A percentile compares a stretch with the other conserved stretches of the same genome.
Conservation (phyloP, 352 stramenopile species). For the Thalassiosira sp. region DNA sequence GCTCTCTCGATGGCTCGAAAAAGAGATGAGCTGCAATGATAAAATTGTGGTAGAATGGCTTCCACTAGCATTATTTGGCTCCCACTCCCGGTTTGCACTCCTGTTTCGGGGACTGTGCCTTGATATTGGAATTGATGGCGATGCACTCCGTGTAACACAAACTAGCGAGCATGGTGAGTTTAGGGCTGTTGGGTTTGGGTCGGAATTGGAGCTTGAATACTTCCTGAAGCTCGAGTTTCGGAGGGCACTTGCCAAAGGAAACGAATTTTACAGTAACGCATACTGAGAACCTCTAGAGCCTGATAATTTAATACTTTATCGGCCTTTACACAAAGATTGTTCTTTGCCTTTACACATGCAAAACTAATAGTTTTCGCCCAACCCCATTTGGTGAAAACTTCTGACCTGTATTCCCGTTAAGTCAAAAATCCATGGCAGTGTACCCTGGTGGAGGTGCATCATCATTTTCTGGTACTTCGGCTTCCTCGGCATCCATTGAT, state of each 20-base stretch:
- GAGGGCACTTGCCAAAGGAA: conserved; percentile 18
- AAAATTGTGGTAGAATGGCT: conserved; percentile 62
- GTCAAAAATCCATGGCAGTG: background rate
- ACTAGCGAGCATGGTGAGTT: conserved; percentile 46
- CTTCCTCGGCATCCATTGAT: background rate
- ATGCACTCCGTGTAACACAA: conserved; percentile 62
- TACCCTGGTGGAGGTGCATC: background rate
- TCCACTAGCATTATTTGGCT: conserved; percentile 66
- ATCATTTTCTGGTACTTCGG: background rate
- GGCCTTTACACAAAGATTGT: too few relatives aligned
- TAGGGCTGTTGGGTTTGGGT: conserved; percentile 68
- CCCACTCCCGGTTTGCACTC: conserved; percentile 68
- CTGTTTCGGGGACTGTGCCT: conserved; percentile 50
- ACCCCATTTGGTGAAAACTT: too few relatives aligned
- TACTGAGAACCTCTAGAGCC: too few relatives aligned
- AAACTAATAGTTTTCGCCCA: too few relatives aligned
- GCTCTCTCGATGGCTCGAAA: conserved; percentile 40
- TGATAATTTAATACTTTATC: too few relatives aligned
- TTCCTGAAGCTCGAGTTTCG: conserved; percentile 58
- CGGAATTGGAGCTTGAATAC: conserved; percentile 72
- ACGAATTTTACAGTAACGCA: conserved; percentile 9
- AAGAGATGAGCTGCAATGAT: conserved; percentile 33
- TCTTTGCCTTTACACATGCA: too few relatives aligned
- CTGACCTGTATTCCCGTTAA: background rate
- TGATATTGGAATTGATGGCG: conserved; percentile 64